These are phyloP conservation scores for Plasmodium ovale DNA, from an alignment of 169 alveolate species.

Conservation along the genomic window DNA sequence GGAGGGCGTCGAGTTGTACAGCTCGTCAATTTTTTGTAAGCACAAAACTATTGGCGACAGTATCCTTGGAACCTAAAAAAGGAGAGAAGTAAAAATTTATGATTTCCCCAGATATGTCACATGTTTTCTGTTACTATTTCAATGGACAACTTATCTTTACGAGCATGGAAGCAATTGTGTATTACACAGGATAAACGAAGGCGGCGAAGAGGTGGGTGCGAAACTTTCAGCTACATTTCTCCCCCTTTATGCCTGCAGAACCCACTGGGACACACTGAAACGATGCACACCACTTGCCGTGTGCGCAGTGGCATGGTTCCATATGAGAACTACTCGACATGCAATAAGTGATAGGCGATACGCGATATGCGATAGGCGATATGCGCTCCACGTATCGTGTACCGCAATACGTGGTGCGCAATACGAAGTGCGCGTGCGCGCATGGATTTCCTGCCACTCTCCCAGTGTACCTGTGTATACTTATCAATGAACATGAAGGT, in stretches of 20 bases:
- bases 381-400: slow-evolving; percentile 25
- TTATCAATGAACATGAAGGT: slow-evolving; percentile 94
- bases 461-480: slow-evolving; percentile 85
- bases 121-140: not conserved
- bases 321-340: too few relatives aligned
- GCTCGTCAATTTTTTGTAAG: slow-evolving; percentile 90
- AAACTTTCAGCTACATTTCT: too few relatives aligned
- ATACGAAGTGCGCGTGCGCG: not conserved
- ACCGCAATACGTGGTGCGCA: too few relatives aligned
- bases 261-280: too few relatives aligned
- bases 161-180: too few relatives aligned
- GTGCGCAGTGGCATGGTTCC: too few relatives aligned
- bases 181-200: too few relatives aligned
- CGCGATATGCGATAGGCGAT: not conserved
- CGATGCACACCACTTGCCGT: too few relatives aligned
- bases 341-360: too few relatives aligned
- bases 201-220: too few relatives aligned
- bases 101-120: not conserved
- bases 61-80: slow-evolving; percentile 92
- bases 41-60: slow-evolving; percentile 92
- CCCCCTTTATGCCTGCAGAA: too few relatives aligned
- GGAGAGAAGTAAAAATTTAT: not conserved
- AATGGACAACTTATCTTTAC: too few relatives aligned
- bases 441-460: not conserved
- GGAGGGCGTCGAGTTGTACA: slow-evolving; percentile 85